These are phyloP conservation scores for Picochlorum sp. DNA, from an alignment of 139 green algal species.

Conservation along the genomic window DNA sequence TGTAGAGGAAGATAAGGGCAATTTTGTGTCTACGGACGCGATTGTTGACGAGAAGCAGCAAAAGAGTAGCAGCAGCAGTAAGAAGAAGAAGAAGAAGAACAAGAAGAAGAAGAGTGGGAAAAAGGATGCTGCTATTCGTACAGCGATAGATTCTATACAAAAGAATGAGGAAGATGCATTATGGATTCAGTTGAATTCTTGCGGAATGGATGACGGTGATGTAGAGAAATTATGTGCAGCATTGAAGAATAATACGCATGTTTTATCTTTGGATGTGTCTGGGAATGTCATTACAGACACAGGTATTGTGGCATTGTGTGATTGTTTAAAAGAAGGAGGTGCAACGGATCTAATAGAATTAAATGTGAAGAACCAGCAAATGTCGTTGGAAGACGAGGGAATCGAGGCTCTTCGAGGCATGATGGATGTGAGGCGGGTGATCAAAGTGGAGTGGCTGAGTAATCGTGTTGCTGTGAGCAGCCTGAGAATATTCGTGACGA, in stretches of 20 bases:
- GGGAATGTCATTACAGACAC: not conserved
- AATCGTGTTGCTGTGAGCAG: not conserved
- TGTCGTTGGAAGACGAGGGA: not conserved
- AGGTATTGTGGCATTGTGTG: not conserved
- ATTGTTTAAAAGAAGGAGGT: not conserved
- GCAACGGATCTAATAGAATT: conserved; percentile 1
- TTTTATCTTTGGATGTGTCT: conserved; percentile 6
- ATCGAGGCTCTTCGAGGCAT: not conserved
- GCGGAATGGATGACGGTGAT: not conserved
- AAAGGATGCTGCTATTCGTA: too few species aligned
- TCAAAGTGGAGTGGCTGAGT: not conserved
- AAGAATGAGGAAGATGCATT: conserved; percentile 1
- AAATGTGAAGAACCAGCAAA: not conserved
- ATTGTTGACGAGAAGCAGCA: too few species aligned
- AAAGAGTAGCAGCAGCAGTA: too few species aligned
- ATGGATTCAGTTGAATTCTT: not conserved
- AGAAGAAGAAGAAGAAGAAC: too few species aligned
- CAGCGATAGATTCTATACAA: too few species aligned
- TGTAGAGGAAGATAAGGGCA: too few species aligned
- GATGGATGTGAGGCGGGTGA: not conserved
- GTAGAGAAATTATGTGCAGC: conserved; percentile 1
- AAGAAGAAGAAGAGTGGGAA: too few species aligned
- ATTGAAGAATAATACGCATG: conserved; percentile 4
- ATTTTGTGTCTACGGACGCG: too few species aligned
- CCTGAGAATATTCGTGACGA: not conserved